A percentile compares a stretch with the other conserved stretches of the same genome.
phyloP scores from a whole-genome alignment of 148 eudicot species.

The Beta vulgaris region DNA sequence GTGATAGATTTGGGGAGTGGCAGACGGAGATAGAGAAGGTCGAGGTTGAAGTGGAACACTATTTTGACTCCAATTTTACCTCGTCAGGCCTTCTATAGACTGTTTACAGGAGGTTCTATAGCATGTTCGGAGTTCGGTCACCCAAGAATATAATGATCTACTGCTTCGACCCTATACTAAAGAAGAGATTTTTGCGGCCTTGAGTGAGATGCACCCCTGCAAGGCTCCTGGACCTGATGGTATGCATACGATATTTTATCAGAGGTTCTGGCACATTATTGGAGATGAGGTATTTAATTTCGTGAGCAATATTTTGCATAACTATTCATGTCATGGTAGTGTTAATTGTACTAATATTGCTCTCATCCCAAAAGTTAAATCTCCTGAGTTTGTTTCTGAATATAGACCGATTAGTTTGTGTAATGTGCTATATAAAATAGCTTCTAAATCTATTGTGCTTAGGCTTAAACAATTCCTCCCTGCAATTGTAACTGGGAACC shows the following conservation, averaged over 20 bases:
- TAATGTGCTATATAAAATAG: no score
- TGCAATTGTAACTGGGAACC: no score
- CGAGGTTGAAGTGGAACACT: not conserved
- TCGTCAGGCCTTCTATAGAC: no score
- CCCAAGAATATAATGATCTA: rapidly evolving
- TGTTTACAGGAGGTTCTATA: no score
- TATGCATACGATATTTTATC: not conserved
- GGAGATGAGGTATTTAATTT: not conserved
- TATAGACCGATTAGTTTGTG: no score
- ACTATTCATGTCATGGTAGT: no score
- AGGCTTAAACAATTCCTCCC: no score
- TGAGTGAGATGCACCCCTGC: not conserved
- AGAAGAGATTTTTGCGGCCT: not conserved
- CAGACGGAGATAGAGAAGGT: no score
- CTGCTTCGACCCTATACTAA: not conserved
- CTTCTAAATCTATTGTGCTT: no score
- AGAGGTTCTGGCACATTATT: not conserved
- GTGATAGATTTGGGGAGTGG: not conserved
- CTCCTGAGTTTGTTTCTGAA: no score
- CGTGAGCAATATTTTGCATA: not conserved
- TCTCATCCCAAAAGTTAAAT: not conserved
- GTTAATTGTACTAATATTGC: not conserved
- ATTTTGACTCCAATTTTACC: no score
- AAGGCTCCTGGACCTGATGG: not conserved
- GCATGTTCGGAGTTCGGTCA: not conserved